phyloP scores from a whole-genome alignment of 192 early-diverging fungal genomes.

The Entrophospora sp. region DNA sequence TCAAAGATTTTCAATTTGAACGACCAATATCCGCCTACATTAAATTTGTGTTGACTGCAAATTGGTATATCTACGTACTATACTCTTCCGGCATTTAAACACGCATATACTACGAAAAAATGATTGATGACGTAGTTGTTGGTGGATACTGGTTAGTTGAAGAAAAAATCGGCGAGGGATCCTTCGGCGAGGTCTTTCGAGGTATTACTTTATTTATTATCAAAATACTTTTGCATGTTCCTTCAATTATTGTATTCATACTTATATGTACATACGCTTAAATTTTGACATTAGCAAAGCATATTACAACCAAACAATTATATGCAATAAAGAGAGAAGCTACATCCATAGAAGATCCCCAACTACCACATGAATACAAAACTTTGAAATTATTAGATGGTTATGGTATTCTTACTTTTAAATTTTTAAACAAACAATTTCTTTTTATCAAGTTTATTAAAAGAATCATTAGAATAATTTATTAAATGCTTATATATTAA shows the following conservation, averaged over 20 bases:
- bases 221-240: too few relatives aligned
- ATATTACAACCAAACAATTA: constrained; percentile 31
- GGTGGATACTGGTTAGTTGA: constrained; percentile 44
- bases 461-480: too few relatives aligned
- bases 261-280: too few relatives aligned
- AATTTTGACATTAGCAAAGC: constrained; percentile 39
- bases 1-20: constrained; percentile 18
- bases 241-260: too few relatives aligned
- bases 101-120: background rate
- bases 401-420: constrained; percentile 17
- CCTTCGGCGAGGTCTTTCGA: constrained; percentile 54
- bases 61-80: background rate
- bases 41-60: too few relatives aligned
- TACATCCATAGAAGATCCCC: constrained; percentile 29
- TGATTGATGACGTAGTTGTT: constrained; percentile 23
- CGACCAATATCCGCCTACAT: constrained; percentile 16
- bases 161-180: constrained; percentile 53
- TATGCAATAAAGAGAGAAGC: constrained; percentile 50
- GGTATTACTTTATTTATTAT: constrained; percentile 26
- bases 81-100: too few relatives aligned
- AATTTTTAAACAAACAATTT: background rate
- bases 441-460: background rate
- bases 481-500: too few relatives aligned
- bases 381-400: constrained; percentile 37
- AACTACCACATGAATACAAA: constrained; percentile 40